phyloP scores from a whole-genome alignment of 2,329 filamentous ascomycete genomes.

The Pyrenophora teres region DNA sequence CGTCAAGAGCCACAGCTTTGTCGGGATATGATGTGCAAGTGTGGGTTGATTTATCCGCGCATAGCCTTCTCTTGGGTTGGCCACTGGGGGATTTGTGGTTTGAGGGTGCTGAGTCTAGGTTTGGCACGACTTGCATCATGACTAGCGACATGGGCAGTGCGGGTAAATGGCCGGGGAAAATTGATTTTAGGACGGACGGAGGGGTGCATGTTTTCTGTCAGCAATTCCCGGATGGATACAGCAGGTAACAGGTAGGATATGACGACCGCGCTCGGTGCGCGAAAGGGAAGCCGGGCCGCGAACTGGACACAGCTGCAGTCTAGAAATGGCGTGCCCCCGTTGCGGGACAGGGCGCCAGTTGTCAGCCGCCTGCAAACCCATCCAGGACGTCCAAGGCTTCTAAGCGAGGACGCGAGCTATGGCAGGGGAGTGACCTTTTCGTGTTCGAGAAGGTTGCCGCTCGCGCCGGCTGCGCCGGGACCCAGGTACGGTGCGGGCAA shows the following conservation, averaged over 20 bases:
- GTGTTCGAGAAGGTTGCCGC: conserved; percentile 15
- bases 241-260: background rate
- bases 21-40: conserved; percentile 27
- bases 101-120: conserved; percentile 22
- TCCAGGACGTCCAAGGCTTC: background rate
- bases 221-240: conserved; percentile 11
- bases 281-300: conserved; percentile 2
- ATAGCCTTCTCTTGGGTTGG: conserved; percentile 20
- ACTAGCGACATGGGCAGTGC: conserved; percentile 25
- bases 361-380: conserved; percentile 6
- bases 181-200: conserved; percentile 27
- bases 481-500: conserved; percentile 22
- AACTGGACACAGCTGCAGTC: background rate
- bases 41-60: conserved; percentile 26
- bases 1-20: conserved; percentile 3
- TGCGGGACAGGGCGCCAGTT: conserved; percentile 2
- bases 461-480: conserved; percentile 14
- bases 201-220: conserved; percentile 23
- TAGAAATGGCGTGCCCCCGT: background rate
- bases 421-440: conserved; percentile 9
- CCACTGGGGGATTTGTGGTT: conserved; percentile 8
- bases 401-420: conserved; percentile 7
- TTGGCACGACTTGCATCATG: conserved; percentile 7
- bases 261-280: conserved; percentile 9
- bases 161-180: conserved; percentile 41